Evolutionary conservation across 305 asterid genomes (phyloP), one percentile per base, ranked within the genome.

Genomic region (Lippia alba): DNA sequence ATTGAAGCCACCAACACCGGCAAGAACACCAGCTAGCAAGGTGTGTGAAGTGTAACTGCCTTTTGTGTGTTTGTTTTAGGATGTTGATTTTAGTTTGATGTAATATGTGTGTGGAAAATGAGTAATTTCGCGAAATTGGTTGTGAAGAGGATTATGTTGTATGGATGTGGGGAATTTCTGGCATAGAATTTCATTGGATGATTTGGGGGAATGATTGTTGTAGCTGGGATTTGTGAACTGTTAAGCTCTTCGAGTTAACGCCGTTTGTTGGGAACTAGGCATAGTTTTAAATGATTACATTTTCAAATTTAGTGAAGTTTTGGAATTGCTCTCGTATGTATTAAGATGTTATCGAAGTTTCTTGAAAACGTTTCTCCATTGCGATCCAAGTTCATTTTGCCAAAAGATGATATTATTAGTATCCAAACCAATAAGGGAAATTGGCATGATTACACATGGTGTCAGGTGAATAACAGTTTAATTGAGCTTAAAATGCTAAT

Each of bases 11-110:
- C 75, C 85, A 0, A 77, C 82, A 14, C 78, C 78, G 0, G 80
- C 82, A 20, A 77, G 85, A 59, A 44, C 62, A 40, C 48, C 74
- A 2, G 70, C 75, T 30, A 69, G 67, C 72, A 89, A 85, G 92
- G 92, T 86, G 84, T 54, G 8, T 24, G 3, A 24, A 24, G 30
- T 24, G 1, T 24, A 24, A 24, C 30, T 24, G 30, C 30, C 30
- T 24, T 56, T 8, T 48, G 8, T 12, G 30, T n/a, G 12, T 62
- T 56, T 45, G 15, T 32, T 72, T 64, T 9, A 7, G 32, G 3
- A 15, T 73, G n/a, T 45, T 51, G 49, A 20, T n/a, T 6, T 74
- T 54, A 19, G 50, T 20, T 24, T 41, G 14, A 50, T 15, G 8
- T 50, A 15, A 50, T n/a, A 18, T 5, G 14, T 20, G 5, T 30